These are phyloP conservation scores for Nitzschia sp. DNA, from an alignment of 108 stramenopile genomes.

Conservation along the genomic window DNA sequence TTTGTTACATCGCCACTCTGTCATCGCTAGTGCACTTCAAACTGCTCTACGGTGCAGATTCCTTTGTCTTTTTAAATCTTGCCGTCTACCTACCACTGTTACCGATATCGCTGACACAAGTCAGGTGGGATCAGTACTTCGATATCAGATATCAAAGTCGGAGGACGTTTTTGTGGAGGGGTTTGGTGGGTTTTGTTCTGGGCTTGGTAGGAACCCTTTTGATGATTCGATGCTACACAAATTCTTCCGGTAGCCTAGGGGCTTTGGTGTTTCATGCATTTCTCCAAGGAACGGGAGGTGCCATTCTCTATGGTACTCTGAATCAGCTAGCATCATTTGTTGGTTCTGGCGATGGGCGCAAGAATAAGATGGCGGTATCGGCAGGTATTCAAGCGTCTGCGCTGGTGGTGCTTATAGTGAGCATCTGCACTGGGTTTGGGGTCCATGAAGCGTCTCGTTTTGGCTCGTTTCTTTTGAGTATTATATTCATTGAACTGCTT, in stretches of 20 bases:
- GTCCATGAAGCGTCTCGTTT: constrained; percentile 9
- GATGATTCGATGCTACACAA: constrained; percentile 1
- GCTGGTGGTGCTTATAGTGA: constrained; percentile 29
- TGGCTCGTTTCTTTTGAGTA: constrained; percentile 16
- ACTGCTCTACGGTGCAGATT: constrained; percentile 25
- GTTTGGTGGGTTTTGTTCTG: constrained; percentile 32
- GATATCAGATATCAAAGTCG: constrained; percentile 23
- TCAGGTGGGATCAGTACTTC: constrained; percentile 33
- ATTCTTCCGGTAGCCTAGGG: not conserved
- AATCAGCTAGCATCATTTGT: constrained; percentile 56
- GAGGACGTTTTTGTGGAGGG: constrained; percentile 35
- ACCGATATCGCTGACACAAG: constrained; percentile 41
- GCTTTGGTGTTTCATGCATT: constrained; percentile 7
- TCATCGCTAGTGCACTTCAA: constrained; percentile 48
- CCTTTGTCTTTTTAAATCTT: constrained; percentile 40
- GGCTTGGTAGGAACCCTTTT: constrained; percentile 8
- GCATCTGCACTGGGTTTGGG: constrained; percentile 40
- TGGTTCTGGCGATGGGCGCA: not conserved
- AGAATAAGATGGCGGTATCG: constrained; percentile 35
- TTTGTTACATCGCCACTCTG: constrained; percentile 40
- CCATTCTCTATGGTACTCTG: constrained; percentile 43
- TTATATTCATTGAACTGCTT: constrained; percentile 1
- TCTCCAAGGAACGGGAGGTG: constrained; percentile 34
- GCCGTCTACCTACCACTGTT: constrained; percentile 38
- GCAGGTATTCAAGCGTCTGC: constrained; percentile 54